phyloP scores from a whole-genome alignment of 2,329 filamentous ascomycete species.

The Tetracladium maxilliforme region DNA sequence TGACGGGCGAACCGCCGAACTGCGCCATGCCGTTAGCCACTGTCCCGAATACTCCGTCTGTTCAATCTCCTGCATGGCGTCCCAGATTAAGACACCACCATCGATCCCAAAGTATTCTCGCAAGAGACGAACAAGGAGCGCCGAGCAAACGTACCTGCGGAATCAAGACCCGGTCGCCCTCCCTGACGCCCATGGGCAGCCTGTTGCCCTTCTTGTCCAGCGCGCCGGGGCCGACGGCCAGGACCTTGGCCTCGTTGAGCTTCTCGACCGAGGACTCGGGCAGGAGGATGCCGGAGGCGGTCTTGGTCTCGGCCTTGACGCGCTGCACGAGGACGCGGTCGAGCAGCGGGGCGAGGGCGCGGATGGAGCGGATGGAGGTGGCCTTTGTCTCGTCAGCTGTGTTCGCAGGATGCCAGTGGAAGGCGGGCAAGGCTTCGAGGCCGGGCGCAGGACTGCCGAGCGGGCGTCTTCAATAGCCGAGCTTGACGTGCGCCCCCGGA shows the following conservation, averaged over 20 bases:
- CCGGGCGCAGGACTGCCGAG: too few species aligned
- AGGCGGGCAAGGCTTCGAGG: too few species aligned
- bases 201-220: conserved; percentile 83
- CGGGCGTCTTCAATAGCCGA: too few species aligned
- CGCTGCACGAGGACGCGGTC: conserved; percentile 98
- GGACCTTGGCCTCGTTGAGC: conserved; percentile 91
- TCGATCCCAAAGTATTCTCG: conserved; percentile 2
- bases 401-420: too few species aligned
- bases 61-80: conserved; percentile 2
- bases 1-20: conserved; percentile 90
- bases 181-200: conserved; percentile 64
- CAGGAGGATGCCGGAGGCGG: conserved; percentile 91
- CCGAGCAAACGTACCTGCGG: conserved; percentile 54
- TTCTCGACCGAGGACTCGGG: conserved; percentile 96
- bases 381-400: conserved; percentile 26
- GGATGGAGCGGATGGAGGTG: conserved; percentile 83
- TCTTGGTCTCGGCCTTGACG: conserved; percentile 94
- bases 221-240: conserved; percentile 84
- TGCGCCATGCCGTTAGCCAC: conserved; percentile 26
- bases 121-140: too few species aligned
- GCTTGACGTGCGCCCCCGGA: too few species aligned
- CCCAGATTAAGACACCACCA: background rate
- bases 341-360: conserved; percentile 84
- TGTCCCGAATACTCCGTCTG: too few species aligned
- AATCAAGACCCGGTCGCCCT: conserved; percentile 89